Base-by-base conservation (phyloP, 129 eudicot genomes). In the Saposhnikovia divaricata region DNA sequence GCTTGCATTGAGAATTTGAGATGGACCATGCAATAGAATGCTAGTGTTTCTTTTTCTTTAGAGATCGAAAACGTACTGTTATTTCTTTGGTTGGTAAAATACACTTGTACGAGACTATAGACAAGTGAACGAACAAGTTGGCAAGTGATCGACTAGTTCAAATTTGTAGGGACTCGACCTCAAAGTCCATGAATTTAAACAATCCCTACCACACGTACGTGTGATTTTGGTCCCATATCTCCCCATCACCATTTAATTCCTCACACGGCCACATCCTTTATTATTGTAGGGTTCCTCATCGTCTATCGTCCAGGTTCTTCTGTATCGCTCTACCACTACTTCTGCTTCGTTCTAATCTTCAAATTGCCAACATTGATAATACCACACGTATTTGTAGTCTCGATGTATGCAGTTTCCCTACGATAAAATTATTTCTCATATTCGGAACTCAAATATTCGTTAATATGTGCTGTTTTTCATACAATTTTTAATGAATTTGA, bases 161-260 rank as follows among this genome's bases (percentile, higher is more conserved):
- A 72, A 74, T 13, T 0, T 6, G 74, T 69, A 37, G 74, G 74
- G 27, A 14, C n/a, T 71, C 11, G 6, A 71, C 13, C 44, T 71
- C 11, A 4, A 71, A 85, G 91, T 88, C 96, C 87, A 88, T 82
- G 46, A 55, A 55, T 10, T 80, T n/a, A 47, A 81, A 72, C 73
- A 63, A 42, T 11, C 42, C 73, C 38, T 46, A 78, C 77, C 89
- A 83, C 91, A 80, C 93, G 93, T 86, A 80, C 93, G 93, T 86
- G 89, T 85, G 93, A 84, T 37, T 50, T 0, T 0, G 40, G 88
- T 86, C 92, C 83, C 66, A 87, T 92, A 23, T 80, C 27, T 86
- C 78, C 39, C 73, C 65, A 75, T 83, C 87, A 46, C 0, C 88
- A 84, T 85, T 88, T 75, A 89, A 83, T 81, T 31, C 81, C 15